A percentile compares a stretch with the other conserved stretches of the same genome.
phyloP scores from a whole-genome alignment of 1,139 yeast species.

The Magnusiomyces fungicola region DNA sequence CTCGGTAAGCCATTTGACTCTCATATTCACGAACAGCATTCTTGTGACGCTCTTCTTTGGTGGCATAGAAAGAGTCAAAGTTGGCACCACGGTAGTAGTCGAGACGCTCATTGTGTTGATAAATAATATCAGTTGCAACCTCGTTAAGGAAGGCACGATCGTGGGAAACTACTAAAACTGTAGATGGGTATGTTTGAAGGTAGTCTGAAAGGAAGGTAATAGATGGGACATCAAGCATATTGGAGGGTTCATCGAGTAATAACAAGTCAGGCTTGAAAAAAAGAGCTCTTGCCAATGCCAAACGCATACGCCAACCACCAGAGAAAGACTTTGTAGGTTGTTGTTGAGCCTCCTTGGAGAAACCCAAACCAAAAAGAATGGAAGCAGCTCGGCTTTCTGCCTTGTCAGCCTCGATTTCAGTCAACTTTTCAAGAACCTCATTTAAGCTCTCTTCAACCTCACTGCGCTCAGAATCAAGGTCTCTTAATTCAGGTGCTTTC shows the following conservation, averaged over 20 bases:
- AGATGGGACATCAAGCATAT: conserved; percentile 99
- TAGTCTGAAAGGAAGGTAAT: conserved; percentile 88
- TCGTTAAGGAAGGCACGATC: conserved; percentile 95
- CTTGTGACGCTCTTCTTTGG: conserved; percentile 92
- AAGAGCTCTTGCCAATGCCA: conserved; percentile 94
- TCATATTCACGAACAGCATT: conserved; percentile 92
- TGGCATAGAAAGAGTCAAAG: conserved; percentile 86
- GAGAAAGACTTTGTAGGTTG: conserved; percentile 84
- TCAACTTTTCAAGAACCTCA: conserved; percentile 72
- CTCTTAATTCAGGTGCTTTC: conserved; percentile 69
- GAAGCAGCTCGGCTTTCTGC: conserved; percentile 97
- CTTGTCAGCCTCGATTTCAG: conserved; percentile 93
- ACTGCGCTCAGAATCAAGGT: conserved; percentile 80
- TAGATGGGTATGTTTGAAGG: conserved; percentile 81
- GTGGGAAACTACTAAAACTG: conserved; percentile 93
- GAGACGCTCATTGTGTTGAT: conserved; percentile 93
- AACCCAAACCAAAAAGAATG: conserved; percentile 88
- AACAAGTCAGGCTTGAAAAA: conserved; percentile 94
- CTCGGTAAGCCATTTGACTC: conserved; percentile 91
- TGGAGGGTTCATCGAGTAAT: conserved; percentile 94
- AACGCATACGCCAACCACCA: conserved; percentile 99
- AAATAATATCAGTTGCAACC: conserved; percentile 95
- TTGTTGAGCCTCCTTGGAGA: conserved; percentile 78
- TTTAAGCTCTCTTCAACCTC: conserved; percentile 73
- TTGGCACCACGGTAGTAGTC: conserved; percentile 94